These are phyloP conservation scores for Suillus subaureus DNA, from an alignment of 768 basidiomycete species.

Conservation along the genomic window DNA sequence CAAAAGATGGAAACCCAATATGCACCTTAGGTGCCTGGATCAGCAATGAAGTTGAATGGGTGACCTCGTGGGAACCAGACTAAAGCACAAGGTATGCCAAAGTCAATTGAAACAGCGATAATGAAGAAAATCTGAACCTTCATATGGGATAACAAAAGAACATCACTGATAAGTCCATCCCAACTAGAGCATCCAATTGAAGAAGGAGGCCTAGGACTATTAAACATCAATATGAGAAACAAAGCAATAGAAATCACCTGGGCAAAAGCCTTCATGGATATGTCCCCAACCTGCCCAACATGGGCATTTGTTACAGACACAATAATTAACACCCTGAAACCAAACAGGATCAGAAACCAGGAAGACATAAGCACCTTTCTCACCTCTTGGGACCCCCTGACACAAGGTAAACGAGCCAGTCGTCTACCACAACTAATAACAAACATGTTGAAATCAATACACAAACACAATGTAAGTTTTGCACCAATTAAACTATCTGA, in stretches of 20 bases:
- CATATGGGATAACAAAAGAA: no score
- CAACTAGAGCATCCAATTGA: no score
- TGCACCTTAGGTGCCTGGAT: conserved; percentile 24
- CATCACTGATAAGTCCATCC: no score
- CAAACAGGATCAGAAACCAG: no score
- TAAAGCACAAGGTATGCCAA: conserved; percentile 34
- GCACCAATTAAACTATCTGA: neutral
- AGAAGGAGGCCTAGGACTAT: neutral
- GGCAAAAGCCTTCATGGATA: conserved; percentile 20
- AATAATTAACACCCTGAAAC: neutral
- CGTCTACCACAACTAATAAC: neutral
- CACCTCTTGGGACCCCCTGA: neutral
- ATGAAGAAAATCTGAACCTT: conserved; percentile 14
- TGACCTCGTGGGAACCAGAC: conserved; percentile 18
- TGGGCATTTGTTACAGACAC: neutral
- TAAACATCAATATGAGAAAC: conserved; percentile 1
- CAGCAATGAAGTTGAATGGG: conserved; percentile 20
- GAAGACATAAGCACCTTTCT: no score
- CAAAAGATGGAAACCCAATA: conserved; percentile 15
- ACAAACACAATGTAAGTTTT: neutral
- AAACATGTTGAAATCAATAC: neutral
- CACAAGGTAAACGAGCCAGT: neutral
- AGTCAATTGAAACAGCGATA: conserved; percentile 2
- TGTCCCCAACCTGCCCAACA: accelerated
- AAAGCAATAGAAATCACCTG: neutral